Base-by-base conservation (phyloP, 208 protist genomes). In the Wallacemonas sp. region DNA sequence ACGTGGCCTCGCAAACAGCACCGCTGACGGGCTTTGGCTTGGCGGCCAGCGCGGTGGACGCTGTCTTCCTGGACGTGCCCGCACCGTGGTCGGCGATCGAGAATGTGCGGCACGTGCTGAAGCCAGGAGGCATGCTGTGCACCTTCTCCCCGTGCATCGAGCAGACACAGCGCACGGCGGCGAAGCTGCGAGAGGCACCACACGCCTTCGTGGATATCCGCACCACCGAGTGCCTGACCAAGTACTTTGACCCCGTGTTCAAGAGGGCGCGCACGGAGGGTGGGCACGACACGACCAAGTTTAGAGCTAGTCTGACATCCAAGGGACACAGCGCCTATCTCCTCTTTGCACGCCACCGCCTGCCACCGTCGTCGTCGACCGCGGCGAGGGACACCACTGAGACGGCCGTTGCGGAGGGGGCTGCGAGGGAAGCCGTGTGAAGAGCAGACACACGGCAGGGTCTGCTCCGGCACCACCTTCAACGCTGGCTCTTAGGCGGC, bases 141-240 rank as follows among this genome's bases (percentile, higher is more conserved):
- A 97, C 87, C 60, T 98, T 96, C 63, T 97, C 91, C 2, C 94
- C 94, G 4, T 98, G 94, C 76, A 97, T 98, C 64, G 94, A 98
- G 76, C 94, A 98, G 76, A 86, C 86, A 1, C 94, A 98, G 79
- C 80, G 89, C 32, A 94, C 87, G 19, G 81, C 66, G 30, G 64
- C 76, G n/a, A 63, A 54, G 9, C 66, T 98, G 21, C 78, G 85
- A 9, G 66, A 90, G 37, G 60, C 71, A 5, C 81, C 83, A 29
- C 72, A 84, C 61, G 74, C 80, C 54, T 97, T 95, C 53, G 71
- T 93, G 19, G 85, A 95, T 62, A 83, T 97, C 27, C 87, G 90
- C 33, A 97, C 92, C 4, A 83, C 94, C 24, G 89, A 97, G 75
- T 84, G 83, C 27, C 69, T 94, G n/a, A 84, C 81, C 19, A 85